These are phyloP conservation scores for Myxozyma nipponensis DNA, from an alignment of 805 yeast genomes.

Conservation along the genomic window DNA sequence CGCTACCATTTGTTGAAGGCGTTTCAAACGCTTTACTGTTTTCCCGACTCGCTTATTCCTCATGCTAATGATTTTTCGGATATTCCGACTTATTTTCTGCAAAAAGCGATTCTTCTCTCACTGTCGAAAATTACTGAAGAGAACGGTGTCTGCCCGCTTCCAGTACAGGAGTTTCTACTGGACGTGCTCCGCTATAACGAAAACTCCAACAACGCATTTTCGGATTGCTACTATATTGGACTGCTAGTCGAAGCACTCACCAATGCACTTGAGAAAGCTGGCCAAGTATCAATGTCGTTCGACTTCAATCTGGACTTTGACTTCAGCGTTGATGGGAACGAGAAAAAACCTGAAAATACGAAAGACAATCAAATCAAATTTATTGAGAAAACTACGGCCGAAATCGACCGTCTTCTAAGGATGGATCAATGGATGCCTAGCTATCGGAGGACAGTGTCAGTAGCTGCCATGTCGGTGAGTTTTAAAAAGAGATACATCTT, in stretches of 20 bases:
- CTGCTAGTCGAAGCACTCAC: constrained; percentile 56
- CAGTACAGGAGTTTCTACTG: constrained; percentile 58
- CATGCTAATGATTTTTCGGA: constrained; percentile 75
- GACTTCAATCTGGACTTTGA: constrained; percentile 23
- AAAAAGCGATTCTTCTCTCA: constrained; percentile 62
- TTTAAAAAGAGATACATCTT: not conserved
- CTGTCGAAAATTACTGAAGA: constrained; percentile 58
- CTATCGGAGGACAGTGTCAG: constrained; percentile 52
- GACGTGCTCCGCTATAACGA: constrained; percentile 79
- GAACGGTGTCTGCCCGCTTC: constrained; percentile 54
- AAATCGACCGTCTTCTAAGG: constrained; percentile 68
- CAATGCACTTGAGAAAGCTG: constrained; percentile 33
- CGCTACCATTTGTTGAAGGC: constrained; percentile 66
- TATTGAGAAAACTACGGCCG: constrained; percentile 52
- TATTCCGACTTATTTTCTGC: constrained; percentile 63
- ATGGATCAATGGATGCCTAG: constrained; percentile 88
- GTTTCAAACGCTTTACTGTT: constrained; percentile 68
- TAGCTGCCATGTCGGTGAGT: constrained; percentile 45
- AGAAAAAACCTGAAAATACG: not conserved
- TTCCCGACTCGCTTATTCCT: constrained; percentile 62
- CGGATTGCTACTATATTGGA: constrained; percentile 66
- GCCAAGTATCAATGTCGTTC: constrained; percentile 6
- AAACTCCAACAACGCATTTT: constrained; percentile 70
- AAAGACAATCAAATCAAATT: constrained; percentile 32
- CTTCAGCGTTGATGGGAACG: not conserved